Evolutionary conservation across 257 asterid genomes (phyloP).

Genomic region (Pogostemon cablin): DNA sequence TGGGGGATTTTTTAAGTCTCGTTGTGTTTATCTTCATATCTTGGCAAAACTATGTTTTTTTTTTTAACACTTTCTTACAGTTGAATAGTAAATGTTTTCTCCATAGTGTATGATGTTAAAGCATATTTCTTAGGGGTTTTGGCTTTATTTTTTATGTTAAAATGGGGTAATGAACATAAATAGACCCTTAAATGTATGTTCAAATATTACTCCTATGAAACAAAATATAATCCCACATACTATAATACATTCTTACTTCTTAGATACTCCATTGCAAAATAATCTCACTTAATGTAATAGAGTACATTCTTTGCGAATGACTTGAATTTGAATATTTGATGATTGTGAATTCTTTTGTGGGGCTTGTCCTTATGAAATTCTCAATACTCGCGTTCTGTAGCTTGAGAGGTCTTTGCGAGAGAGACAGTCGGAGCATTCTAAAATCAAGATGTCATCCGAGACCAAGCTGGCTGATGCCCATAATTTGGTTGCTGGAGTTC

Average conservation of each 20-base stretch:
- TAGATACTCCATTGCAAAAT: too few species aligned
- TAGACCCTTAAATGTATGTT: neutral
- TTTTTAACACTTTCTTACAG: too few species aligned
- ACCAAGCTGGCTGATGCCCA: slow-evolving; percentile 70
- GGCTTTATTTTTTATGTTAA: neutral
- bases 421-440: slow-evolving; percentile 52
- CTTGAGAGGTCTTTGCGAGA: slow-evolving; percentile 73
- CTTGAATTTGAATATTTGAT: neutral
- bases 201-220: neutral
- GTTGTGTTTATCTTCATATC: too few species aligned
- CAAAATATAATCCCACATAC: neutral
- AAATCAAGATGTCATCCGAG: slow-evolving; percentile 56
- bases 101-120: too few species aligned
- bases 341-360: neutral
- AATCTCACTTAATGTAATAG: too few species aligned
- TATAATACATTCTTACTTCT: too few species aligned
- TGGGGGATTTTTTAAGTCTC: too few species aligned
- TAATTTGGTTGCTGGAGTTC: slow-evolving; percentile 59
- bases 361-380: slow-evolving; percentile 23
- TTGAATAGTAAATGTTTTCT: too few species aligned
- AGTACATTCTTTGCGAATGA: neutral
- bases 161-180: neutral
- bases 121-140: neutral
- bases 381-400: slow-evolving; percentile 43
- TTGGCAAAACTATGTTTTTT: too few species aligned